Evolutionary conservation across 2,329 filamentous ascomycete species (phyloP).

Genomic region (Epichloe gansuensis): DNA sequence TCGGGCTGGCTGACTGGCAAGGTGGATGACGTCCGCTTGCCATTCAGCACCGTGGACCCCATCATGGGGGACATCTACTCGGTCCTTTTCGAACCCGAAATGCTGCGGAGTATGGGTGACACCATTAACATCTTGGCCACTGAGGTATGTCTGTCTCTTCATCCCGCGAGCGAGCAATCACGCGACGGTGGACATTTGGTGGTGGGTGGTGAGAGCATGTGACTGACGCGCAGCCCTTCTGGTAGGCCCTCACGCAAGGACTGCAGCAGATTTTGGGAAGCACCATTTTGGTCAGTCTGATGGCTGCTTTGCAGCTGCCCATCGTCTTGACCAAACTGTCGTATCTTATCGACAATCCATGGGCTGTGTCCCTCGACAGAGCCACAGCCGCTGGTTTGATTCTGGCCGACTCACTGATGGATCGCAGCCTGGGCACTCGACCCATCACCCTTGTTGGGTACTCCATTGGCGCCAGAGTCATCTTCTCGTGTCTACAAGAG

Average conservation of each 20-base stretch:
- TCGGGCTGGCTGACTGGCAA: slow-evolving; percentile 99
- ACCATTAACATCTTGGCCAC: slow-evolving; percentile 98
- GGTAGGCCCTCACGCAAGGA: slow-evolving; percentile 80
- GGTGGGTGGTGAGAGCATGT: neutral
- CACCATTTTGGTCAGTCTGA: slow-evolving; percentile 76
- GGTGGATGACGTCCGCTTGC: slow-evolving; percentile 87
- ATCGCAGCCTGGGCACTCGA: slow-evolving; percentile 78
- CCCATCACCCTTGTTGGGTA: slow-evolving; percentile 92
- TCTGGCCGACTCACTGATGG: slow-evolving; percentile 83
- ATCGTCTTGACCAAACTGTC: slow-evolving; percentile 85
- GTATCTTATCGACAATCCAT: slow-evolving; percentile 96
- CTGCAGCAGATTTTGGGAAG: slow-evolving; percentile 89
- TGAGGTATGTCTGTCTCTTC: slow-evolving; percentile 49
- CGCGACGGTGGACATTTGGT: neutral
- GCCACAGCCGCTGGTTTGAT: slow-evolving; percentile 83
- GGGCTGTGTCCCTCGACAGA: slow-evolving; percentile 89
- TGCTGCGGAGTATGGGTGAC: slow-evolving; percentile 94
- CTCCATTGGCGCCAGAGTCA: slow-evolving; percentile 81
- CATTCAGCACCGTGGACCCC: slow-evolving; percentile 91
- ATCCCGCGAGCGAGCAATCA: neutral
- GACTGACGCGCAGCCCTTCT: neutral
- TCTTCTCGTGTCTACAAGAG: slow-evolving; percentile 82
- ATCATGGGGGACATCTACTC: slow-evolving; percentile 98
- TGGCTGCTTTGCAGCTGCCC: slow-evolving; percentile 87
- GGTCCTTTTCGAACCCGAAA: slow-evolving; percentile 93